Base-by-base conservation (phyloP, 768 basidiomycete genomes). In the Grammothele lineata region DNA sequence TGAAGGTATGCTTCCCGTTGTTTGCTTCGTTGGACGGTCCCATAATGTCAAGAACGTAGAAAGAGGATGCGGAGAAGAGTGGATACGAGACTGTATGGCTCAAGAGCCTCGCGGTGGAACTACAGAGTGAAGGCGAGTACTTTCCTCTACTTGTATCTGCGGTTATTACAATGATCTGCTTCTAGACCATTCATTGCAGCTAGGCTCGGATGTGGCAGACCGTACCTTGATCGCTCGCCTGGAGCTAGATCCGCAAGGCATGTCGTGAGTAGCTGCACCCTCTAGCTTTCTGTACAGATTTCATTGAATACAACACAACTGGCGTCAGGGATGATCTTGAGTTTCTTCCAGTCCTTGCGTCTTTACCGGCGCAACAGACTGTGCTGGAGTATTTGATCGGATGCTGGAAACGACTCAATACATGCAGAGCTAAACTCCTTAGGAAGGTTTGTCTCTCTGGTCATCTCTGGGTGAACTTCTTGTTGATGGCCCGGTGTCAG, bases 351-450 rank as follows among this genome's bases (percentile, higher is more conserved):
- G 81, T 89, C 15, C 64, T 90, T 1, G 87, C 87, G 3, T 86
- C 85, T 19, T 70, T 97, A 15, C 91, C 92, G 8, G 54, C 78
- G 7, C 67, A 82, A 45, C 82, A 92, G 64, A 92, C 94, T 0
- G 75, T 81, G 0, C 92, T 95, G 49, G 91, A 96, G 59, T 98
- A 92, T 62, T 74, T 99, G 19, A 76, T 91, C 8, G 86, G 86
- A 17, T 86, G 87, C 58, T 99, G 95, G 95, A 92, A 90, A 66
- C 78, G 94, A n/a, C 56, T 87, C 34, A 86, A 87, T 53, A 53
- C 67, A 6, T 74, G 74, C 12, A 72, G 74, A 48, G 65, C 73
- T 32, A 68, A 73, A 15, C 60, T 89, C 18, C 50, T 78, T 36
- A 89, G 84, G 61, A 87, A 80, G 78, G 88, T 83, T 34, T 24